These are phyloP conservation scores for Colletotrichum lindemuthianum DNA, from an alignment of 2,329 filamentous ascomycete species.

Conservation along the genomic window DNA sequence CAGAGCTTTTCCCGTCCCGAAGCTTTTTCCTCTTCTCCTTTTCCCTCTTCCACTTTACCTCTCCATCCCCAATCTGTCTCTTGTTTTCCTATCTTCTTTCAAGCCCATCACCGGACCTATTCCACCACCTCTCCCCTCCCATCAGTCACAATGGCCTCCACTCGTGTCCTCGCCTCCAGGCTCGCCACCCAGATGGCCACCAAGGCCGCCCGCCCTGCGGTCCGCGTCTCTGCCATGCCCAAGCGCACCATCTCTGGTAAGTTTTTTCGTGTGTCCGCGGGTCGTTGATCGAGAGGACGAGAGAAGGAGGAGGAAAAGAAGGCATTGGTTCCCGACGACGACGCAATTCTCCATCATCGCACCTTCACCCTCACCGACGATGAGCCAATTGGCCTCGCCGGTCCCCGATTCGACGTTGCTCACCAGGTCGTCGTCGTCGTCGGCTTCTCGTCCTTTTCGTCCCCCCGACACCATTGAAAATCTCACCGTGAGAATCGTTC, in stretches of 20 bases:
- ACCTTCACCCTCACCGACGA: slow-evolving; percentile 30
- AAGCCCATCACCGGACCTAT: slow-evolving; percentile 40
- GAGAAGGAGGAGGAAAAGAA: slow-evolving; percentile 13
- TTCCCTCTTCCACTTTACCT: slow-evolving; percentile 47
- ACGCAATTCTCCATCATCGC: slow-evolving; percentile 31
- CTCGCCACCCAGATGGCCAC: slow-evolving; percentile 78
- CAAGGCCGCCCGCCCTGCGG: slow-evolving; percentile 82
- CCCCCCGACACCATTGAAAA: slow-evolving; percentile 10
- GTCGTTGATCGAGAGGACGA: slow-evolving; percentile 15
- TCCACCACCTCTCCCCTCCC: slow-evolving; percentile 53
- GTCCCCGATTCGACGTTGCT: slow-evolving; percentile 33
- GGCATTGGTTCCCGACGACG: slow-evolving; percentile 14
- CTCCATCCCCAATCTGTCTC: slow-evolving; percentile 37
- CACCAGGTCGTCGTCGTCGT: slow-evolving; percentile 20
- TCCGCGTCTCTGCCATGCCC: slow-evolving; percentile 73
- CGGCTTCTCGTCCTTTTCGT: slow-evolving; percentile 5
- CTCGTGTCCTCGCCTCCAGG: slow-evolving; percentile 81
- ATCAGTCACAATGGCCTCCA: slow-evolving; percentile 81
- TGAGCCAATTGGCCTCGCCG: slow-evolving; percentile 45
- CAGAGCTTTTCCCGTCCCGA: slow-evolving; percentile 44
- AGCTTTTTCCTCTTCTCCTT: slow-evolving; percentile 51
- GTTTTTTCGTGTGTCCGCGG: slow-evolving; percentile 42
- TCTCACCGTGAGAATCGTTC: slow-evolving; percentile 36
- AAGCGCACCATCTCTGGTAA: slow-evolving; percentile 82
- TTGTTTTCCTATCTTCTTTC: slow-evolving; percentile 37